These are phyloP conservation scores for Umbelopsis sp. DNA, from an alignment of 192 early-diverging fungal genomes.

Conservation along the genomic window DNA sequence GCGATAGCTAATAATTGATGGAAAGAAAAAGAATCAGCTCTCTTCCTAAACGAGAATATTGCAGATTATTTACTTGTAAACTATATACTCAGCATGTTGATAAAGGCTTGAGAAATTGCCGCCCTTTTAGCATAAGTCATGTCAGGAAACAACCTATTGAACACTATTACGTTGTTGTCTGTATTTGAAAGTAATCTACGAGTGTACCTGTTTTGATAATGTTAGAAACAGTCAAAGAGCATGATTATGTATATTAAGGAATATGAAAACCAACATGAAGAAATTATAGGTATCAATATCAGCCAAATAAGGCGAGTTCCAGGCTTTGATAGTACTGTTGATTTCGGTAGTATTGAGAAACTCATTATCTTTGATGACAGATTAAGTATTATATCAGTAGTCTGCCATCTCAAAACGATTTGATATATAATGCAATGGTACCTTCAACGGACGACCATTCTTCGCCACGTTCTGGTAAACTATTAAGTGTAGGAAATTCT, in stretches of 20 bases:
- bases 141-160: not conserved
- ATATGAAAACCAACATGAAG: not conserved
- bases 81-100: not conserved
- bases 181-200: not conserved
- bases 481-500: not conserved
- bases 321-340: no score
- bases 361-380: no score
- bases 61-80: not conserved
- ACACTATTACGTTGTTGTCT: not conserved
- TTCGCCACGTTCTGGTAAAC: no score
- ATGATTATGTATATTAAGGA: no score
- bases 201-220: not conserved
- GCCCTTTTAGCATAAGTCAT: not conserved
- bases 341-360: no score
- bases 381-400: no score
- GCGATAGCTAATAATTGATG: not conserved
- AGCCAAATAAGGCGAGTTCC: no score
- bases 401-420: no score
- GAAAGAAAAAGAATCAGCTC: no score
- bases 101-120: not conserved
- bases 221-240: no score
- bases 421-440: no score
- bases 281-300: not conserved
- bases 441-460: no score
- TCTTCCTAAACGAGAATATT: not conserved